Percentiles rank a stretch among this genome's conserved stretches.
Evolutionary conservation across 75 land plant genomes (phyloP).

Genomic region (Pinus taeda): DNA sequence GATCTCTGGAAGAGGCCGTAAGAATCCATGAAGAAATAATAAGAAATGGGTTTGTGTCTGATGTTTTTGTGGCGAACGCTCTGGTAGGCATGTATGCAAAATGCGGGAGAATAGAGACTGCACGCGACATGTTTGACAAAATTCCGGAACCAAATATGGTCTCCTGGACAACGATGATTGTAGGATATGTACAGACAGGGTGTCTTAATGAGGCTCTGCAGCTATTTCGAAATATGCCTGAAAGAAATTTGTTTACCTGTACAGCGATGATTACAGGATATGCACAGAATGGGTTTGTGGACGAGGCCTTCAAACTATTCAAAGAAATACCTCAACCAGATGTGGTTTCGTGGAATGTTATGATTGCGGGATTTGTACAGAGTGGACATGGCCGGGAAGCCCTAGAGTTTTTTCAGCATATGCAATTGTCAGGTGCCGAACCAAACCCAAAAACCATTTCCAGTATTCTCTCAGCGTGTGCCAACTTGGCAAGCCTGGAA

Average conservation of each 20-base stretch:
- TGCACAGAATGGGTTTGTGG: slow-evolving; percentile 5
- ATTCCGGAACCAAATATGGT: slow-evolving; percentile 23
- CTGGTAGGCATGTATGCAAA: slow-evolving; percentile 43
- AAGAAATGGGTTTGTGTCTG: slow-evolving; percentile 14
- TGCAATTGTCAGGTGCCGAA: slow-evolving; percentile 20
- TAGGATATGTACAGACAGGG: slow-evolving; percentile 31
- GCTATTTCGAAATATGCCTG: slow-evolving; percentile 8
- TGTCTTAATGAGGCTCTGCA: not conserved
- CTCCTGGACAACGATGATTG: slow-evolving; percentile 33
- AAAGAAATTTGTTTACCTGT: slow-evolving; percentile 23
- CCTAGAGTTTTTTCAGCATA: slow-evolving; percentile 14
- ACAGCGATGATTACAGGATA: slow-evolving; percentile 16
- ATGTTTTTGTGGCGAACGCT: slow-evolving; percentile 28
- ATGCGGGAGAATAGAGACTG: slow-evolving; percentile 31
- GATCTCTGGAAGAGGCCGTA: slow-evolving; percentile 13
- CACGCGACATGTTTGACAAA: slow-evolving; percentile 13
- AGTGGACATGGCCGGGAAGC: slow-evolving; percentile 15
- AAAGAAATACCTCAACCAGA: slow-evolving; percentile 4
- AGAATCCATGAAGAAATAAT: slow-evolving; percentile 18
- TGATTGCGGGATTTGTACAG: slow-evolving; percentile 12
- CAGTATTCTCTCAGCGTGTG: slow-evolving; percentile 38
- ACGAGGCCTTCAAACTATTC: slow-evolving; percentile 16
- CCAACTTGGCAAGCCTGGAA: not conserved
- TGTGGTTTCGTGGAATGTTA: slow-evolving; percentile 18
- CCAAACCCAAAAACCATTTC: slow-evolving; percentile 36